Base-by-base conservation (phyloP, 805 yeast species). In the Lachancea quebecensis region DNA sequence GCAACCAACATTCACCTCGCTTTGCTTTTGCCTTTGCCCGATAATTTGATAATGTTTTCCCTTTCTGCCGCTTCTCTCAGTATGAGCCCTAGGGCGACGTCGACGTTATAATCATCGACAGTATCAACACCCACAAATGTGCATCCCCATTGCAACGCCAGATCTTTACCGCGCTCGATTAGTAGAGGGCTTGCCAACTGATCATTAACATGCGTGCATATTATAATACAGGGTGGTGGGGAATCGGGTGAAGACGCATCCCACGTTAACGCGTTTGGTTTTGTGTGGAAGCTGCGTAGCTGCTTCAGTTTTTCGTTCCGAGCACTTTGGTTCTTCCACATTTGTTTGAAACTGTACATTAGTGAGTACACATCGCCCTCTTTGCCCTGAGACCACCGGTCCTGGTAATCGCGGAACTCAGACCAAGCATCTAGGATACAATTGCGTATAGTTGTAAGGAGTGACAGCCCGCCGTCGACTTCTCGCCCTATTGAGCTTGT, bases 391-490 rank as follows among this genome's bases (percentile, higher is more conserved):
- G 78, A 74, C 83, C 87, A 79, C 30, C 69, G 68, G 18, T 64
- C 66, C 49, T 74, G 73, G 56, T 77, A 84, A 9, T 70, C 68
- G 44, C 74, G 60, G 55, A 72, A 84, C 55, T 82, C 89, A 30
- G 67, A 71, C 93, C 93, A 84, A 0, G 90, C 91, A 49, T 83
- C 88, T 10, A 72, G 70, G 16, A 84, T 69, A 1, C 85, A 77
- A 4, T 69, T 71, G 51, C 79, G 72, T 47, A 83, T 75, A 1
- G 72, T 65, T 25, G 75, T 62, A 30, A 70, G 44, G 2, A 66
- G 43, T 1, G 56, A 47, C 38, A 54, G 50, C 2, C 66, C 67
- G 14, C 65, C 64, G 44, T 57, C 62, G n/a, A 46, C 9, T 31
- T 42, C 37, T 37, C 42, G 41, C 16, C 48, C 46, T 31, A 34